Evolutionary conservation across 2,329 filamentous ascomycete species (phyloP).

Genomic region (Claviceps maximensis): DNA sequence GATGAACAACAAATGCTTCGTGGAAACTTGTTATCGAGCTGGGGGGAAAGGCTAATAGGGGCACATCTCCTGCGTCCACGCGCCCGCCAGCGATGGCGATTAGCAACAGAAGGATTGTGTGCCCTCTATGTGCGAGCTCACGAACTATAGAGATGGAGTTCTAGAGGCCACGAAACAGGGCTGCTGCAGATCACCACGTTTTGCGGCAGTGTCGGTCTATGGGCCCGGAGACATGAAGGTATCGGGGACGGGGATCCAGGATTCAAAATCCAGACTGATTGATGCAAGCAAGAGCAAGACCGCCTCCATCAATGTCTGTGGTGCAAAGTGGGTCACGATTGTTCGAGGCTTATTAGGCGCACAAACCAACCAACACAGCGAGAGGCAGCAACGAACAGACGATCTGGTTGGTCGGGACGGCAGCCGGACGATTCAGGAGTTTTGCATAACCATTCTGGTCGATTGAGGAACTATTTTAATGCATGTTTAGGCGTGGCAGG

Average conservation of each 20-base stretch:
- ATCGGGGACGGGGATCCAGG: neutral
- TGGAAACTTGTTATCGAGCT: neutral
- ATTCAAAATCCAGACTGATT: too few relatives aligned
- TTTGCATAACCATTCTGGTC: too few relatives aligned
- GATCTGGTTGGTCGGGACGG: neutral
- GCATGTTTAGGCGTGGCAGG: too few relatives aligned
- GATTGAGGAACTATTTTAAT: neutral
- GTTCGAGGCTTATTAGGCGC: neutral
- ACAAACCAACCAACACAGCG: constrained; percentile 1
- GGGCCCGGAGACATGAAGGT: neutral
- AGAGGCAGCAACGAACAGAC: neutral
- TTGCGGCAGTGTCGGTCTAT: neutral
- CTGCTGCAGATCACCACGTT: neutral
- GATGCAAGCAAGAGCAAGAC: too few relatives aligned
- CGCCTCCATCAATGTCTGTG: neutral
- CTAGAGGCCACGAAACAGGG: neutral
- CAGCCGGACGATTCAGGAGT: neutral
- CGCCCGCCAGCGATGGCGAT: neutral
- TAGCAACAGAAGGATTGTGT: neutral
- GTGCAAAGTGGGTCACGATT: constrained; percentile 2
- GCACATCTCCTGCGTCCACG: neutral
- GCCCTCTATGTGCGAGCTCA: neutral
- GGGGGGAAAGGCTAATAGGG: neutral
- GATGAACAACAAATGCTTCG: neutral
- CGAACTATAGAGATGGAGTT: neutral